Conservation (phyloP, 345 rosid genomes). For the Lumnitzera racemosa region DNA sequence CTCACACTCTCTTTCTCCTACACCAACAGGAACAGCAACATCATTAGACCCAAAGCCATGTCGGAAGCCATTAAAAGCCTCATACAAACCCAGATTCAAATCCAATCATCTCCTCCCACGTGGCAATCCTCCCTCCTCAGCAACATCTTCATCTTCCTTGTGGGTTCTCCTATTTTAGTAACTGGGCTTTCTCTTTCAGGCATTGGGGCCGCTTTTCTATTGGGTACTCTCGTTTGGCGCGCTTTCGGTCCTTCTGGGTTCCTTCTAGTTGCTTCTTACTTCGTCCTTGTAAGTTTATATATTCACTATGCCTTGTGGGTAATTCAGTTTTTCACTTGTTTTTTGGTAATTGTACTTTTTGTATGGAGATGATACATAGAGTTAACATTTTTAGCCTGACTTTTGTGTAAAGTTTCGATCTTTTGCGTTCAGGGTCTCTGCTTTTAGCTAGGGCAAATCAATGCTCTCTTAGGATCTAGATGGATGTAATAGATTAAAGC, state of each 20-base stretch:
- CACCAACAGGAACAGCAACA: too few species aligned
- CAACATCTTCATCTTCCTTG: conserved; percentile 63
- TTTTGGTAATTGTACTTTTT: neutral
- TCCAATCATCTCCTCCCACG: conserved; percentile 57
- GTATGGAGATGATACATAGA: neutral
- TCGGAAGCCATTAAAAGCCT: conserved; percentile 30
- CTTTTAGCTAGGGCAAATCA: too few species aligned
- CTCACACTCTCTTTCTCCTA: too few species aligned
- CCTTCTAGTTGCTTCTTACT: conserved; percentile 76
- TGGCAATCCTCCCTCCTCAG: conserved; percentile 80
- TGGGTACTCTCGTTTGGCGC: conserved; percentile 93
- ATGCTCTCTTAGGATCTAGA: too few species aligned
- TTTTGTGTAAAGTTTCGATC: neutral
- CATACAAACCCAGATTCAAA: conserved; percentile 12
- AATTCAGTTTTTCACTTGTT: neutral
- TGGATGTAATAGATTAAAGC: too few species aligned
- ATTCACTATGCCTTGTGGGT: too few species aligned
- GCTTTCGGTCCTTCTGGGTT: conserved; percentile 86
- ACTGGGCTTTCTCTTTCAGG: conserved; percentile 77
- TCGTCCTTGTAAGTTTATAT: conserved; percentile 30
- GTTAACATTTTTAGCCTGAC: neutral
- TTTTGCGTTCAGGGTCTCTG: too few species aligned
- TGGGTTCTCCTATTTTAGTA: conserved; percentile 70
- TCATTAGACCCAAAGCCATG: conserved; percentile 14
- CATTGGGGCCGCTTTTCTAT: conserved; percentile 73